Base-by-base conservation (phyloP, 1,284 basidiomycete species). In the Austroboletus novae-zelandiae region DNA sequence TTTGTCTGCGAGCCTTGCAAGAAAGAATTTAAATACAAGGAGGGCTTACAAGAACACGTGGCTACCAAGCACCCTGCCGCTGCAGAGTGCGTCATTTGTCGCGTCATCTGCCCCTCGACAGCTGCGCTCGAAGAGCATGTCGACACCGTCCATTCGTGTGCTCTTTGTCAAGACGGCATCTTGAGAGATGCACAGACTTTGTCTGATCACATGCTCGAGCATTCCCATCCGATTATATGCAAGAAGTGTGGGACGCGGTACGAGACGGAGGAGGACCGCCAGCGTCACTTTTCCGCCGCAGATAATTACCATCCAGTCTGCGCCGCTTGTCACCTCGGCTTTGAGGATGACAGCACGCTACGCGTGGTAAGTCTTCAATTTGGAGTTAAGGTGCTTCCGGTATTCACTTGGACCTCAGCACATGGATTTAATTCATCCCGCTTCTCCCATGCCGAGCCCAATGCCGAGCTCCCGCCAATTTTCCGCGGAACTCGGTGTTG, bases 241-340 rank as follows among this genome's bases (percentile, higher is more conserved):
- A 57, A 52, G 51, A 56, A 11, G 35, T 70, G 64, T 41, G 57
- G 60, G 35, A 64, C 61, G 27, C 61, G 52, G 41, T 65, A 66
- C 43, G 54, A 25, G 46, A 69, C 68, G 20, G 66, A 68, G 44
- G 65, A 59, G 23, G 66, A 64, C 14, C 59, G 45, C 20, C 37
- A 14, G 9, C 43, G 61, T 50, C 64, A 66, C 43, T 67, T 69
- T 11, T 44, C 53, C 25, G 48, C 55, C n/a, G 36, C 55, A 31
- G 56, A 61, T 40, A 64, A 60, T 30, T 1, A 52, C 35, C 65
- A 67, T 45, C 65, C 67, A 1, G 47, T 58, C 37, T 67, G 67
- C 43, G 20, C 35, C 34, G 20, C 41, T 48, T 70, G 68, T 41
- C 25, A 8, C 29, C 45, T 57, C 4, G 66, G 67, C 23, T 61